Evolutionary conservation across 1,139 yeast genomes (phyloP), one percentile per base, ranked within the genome.

Genomic region (Saccharomyces hybrid): DNA sequence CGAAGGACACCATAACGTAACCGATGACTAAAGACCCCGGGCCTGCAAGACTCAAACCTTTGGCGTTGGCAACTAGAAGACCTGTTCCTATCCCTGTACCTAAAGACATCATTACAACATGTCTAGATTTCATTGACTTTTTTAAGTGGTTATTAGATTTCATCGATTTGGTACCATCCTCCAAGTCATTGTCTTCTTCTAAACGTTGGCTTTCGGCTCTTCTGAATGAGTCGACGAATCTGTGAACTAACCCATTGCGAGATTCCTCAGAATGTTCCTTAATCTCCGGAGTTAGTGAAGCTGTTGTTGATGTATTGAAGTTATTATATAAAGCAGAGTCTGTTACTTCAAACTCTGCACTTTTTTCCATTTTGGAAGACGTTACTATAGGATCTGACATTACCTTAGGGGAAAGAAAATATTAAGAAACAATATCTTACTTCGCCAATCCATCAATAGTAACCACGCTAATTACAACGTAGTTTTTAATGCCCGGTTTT

Each of bases 41-140:
- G 25, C 96, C 96, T 55, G 91, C 91, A 27, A 76, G 74, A 29
- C 72, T 68, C 60, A 88, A 73, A 5, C 89, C 80, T 23, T 76
- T 72, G 46, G 95, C 96, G 20, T 86, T 78, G 48, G 95, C 95
- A 47, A 88, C 83, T 56, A 82, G 76, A 50, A 85, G 71, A 52
- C 93, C 93, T 7, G 88, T 83, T 71, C 96, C 96, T 53, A 88
- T 85, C 59, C 90, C 85, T 20, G 93, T 87, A 23, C 95, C 95
- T 52, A 88, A 76, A 47, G 95, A 86, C 64, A 88, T 85, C 84
- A 84, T 80, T 62, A 82, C 80, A 56, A 79, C 65, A 65, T 79
- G 83, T 53, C 82, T 70, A 16, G 78, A 71, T 55, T 73, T 73
- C 56, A 80, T 73, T 16, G 78, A 77, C 51, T 81, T 74, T 57